Percentiles rank a stretch among this genome's conserved stretches.
Conservation (phyloP, 345 rosid species). For the Bruguiera gymnorhiza region DNA sequence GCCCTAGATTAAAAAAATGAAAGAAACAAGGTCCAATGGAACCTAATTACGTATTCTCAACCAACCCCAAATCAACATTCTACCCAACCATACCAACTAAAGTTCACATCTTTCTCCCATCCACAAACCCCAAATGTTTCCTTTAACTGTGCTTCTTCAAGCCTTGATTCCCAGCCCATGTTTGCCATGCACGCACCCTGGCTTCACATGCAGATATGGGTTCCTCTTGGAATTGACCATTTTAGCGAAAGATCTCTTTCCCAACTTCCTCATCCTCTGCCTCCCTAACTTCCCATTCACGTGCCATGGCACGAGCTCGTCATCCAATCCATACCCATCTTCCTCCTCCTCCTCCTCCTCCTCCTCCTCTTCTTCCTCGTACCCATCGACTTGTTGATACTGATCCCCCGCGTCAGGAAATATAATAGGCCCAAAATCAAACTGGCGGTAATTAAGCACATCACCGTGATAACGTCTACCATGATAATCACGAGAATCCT, state of each 20-base stretch:
- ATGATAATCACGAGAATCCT: background rate
- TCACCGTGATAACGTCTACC: background rate
- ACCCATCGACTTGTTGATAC: background rate
- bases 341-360: conserved; percentile 15
- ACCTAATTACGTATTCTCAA: conserved; percentile 6
- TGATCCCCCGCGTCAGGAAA: background rate
- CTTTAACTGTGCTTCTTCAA: conserved; percentile 7
- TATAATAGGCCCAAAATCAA: background rate
- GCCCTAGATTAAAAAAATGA: background rate
- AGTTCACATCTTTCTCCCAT: background rate
- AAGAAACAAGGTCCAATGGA: background rate
- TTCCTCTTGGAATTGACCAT: conserved; percentile 30
- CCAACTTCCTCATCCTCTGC: conserved; percentile 52
- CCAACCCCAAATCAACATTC: background rate
- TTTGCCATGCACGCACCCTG: conserved; percentile 55
- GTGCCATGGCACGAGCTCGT: conserved; percentile 43
- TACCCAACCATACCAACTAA: background rate
- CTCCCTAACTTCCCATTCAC: conserved; percentile 44
- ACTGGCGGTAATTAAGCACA: background rate
- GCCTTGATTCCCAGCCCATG: conserved; percentile 47
- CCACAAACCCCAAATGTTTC: background rate
- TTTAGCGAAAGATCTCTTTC: conserved; percentile 43
- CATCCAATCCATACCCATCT: conserved; percentile 33
- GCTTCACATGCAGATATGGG: conserved; percentile 30
- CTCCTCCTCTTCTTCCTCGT: conserved; percentile 2